Conservation (phyloP, 179 eudicot species). For the Beta macrorhiza region DNA sequence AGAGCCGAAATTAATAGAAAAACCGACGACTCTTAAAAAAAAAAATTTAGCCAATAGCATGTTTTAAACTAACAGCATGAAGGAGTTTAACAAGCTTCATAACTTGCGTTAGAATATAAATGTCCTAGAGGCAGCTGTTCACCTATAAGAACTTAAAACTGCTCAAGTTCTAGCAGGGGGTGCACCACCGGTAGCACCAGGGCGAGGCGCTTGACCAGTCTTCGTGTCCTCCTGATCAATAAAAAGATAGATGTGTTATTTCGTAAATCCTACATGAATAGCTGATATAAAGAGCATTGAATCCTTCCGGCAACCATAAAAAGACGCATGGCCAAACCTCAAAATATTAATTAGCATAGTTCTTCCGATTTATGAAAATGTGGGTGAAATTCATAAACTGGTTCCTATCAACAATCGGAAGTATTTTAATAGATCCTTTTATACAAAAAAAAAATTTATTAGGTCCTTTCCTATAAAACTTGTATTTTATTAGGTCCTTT, state of each 20-base stretch:
- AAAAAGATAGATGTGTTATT: not conserved
- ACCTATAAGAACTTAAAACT: not conserved
- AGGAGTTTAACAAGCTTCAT: too few species aligned
- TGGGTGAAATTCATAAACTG: too few species aligned
- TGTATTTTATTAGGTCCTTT: too few species aligned
- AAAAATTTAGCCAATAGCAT: not conserved
- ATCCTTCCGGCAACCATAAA: too few species aligned
- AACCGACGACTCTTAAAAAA: not conserved
- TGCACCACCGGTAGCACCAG: conserved; percentile 20
- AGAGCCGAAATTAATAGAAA: too few species aligned
- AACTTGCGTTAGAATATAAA: not conserved
- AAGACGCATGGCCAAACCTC: too few species aligned
- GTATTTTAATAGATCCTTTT: too few species aligned
- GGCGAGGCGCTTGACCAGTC: conserved; percentile 28
- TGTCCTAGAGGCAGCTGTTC: not conserved
- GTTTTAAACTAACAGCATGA: not conserved
- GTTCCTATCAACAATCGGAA: too few species aligned
- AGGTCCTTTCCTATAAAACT: too few species aligned
- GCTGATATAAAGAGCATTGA: not conserved
- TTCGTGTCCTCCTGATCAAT: conserved; percentile 26
- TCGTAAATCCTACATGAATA: not conserved
- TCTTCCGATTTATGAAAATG: too few species aligned
- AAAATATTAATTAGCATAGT: too few species aligned
- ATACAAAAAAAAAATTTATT: too few species aligned
- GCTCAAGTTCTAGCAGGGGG: conserved; percentile 25